phyloP scores from a whole-genome alignment of 495 filamentous ascomycete species.

The Neurospora hispaniola region DNA sequence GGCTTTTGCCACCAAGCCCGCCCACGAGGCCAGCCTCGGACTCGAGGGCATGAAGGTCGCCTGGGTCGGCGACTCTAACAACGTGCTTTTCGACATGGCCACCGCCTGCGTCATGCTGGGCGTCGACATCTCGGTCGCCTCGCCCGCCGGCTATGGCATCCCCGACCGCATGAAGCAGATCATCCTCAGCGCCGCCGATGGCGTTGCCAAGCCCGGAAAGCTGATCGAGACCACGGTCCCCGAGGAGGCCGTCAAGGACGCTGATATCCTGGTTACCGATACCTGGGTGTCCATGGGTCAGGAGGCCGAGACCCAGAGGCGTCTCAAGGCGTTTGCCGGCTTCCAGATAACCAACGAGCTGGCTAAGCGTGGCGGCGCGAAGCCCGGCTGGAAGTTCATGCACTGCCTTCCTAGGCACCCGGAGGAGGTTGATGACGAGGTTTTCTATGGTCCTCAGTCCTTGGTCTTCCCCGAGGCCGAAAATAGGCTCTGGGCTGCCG shows the following conservation, averaged over 20 bases:
- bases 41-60: constrained; percentile 79
- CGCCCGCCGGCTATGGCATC: constrained; percentile 73
- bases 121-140: constrained; percentile 74
- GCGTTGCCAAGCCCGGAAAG: constrained; percentile 48
- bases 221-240: constrained; percentile 66
- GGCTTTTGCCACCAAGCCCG: constrained; percentile 40
- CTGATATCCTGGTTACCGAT: constrained; percentile 87
- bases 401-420: constrained; percentile 91
- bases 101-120: constrained; percentile 80
- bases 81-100: constrained; percentile 87
- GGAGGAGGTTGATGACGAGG: constrained; percentile 89
- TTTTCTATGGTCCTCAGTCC: constrained; percentile 74
- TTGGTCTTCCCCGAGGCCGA: constrained; percentile 91
- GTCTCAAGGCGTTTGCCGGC: constrained; percentile 71
- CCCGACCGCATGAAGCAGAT: constrained; percentile 56
- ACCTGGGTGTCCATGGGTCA: constrained; percentile 98
- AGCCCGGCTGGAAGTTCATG: constrained; percentile 93
- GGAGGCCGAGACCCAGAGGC: constrained; percentile 67
- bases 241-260: constrained; percentile 78
- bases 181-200: constrained; percentile 50
- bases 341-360: constrained; percentile 83
- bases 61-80: constrained; percentile 95
- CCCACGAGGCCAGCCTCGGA: constrained; percentile 43
- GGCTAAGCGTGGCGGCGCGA: constrained; percentile 75
- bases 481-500: constrained; percentile 84